Conservation (phyloP, 257 asterid genomes). For the Rauvolfia tetraphylla region DNA sequence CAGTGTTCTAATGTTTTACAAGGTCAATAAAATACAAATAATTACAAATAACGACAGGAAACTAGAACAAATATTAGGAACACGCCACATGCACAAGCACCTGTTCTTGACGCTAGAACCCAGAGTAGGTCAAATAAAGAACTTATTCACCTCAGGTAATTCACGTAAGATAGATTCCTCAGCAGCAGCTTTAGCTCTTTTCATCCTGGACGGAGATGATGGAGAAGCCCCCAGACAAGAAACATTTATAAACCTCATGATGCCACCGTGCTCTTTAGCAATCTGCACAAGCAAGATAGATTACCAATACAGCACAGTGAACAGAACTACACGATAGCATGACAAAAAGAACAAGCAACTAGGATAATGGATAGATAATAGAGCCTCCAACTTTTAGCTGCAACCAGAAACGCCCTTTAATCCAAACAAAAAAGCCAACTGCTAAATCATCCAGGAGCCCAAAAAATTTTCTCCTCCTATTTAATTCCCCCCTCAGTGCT, state of each 20-base stretch:
- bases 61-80: background rate
- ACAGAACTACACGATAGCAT: background rate
- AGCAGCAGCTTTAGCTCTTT: constrained; percentile 89
- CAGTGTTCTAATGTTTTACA: background rate
- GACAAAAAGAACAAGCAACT: background rate
- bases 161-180: constrained; percentile 75
- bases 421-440: no score
- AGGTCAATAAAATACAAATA: background rate
- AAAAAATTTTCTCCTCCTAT: no score
- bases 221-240: constrained; percentile 86
- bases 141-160: constrained; percentile 64
- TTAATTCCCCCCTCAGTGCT: no score
- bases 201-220: constrained; percentile 75
- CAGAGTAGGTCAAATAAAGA: background rate
- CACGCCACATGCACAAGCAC: background rate
- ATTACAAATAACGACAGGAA: background rate
- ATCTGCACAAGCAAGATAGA: constrained; percentile 46
- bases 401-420: no score
- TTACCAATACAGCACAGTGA: constrained; percentile 10
- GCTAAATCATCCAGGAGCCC: no score
- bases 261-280: constrained; percentile 95
- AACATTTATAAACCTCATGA: constrained; percentile 84
- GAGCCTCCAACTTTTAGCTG: background rate
- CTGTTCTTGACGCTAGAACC: background rate
- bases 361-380: background rate